Base-by-base conservation (phyloP, 2,329 filamentous ascomycete species). In the Blumeria graminis region DNA sequence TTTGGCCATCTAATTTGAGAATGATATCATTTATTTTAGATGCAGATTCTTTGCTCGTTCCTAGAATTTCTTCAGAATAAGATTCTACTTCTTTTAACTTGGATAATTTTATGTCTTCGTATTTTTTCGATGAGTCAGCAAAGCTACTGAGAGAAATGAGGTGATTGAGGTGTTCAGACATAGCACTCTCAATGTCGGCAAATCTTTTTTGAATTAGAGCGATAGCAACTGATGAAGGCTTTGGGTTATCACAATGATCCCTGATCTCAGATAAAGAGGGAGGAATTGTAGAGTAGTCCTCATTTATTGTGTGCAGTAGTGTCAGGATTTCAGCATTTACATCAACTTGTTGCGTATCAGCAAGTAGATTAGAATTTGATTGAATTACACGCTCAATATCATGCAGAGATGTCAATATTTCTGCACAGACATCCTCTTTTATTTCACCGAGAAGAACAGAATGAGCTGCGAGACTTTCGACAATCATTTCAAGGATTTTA, bases 301-400 rank as follows among this genome's bases (percentile, higher is more conserved):
- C 64, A 35, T 59, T 60, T 10, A 59, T 60, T 9, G 60, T 55
- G 57, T 66, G 65, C 3, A 66, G 51, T 3, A 62, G 58, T 16
- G 65, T 66, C 50, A 66, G 59, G 39, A 66, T 63, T 48, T 66
- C 64, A 34, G 62, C 63, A 56, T 61, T 64, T 1, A 66, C 60
- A 60, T 66, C 63, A 1, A 58, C 57, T 55, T 66, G 62, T 51
- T 60, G 56, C 6, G 66, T 60, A 36, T 64, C 63, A 11, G 56
- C 41, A 3, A 66, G 59, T 7, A 61, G 38, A 22, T 58, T 58
- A n/a, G 55, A 55, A 33, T 63, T 61, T 10, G 56, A 56, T 9
- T 60, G 57, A 38, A 63, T 60, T 4, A 56, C 48, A 35, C 64
- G 61, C 6, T 57, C 60, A 28, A 62, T 41, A 34, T 62, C 61